phyloP scores from a whole-genome alignment of 208 protist species.

The Tritrichomonas foetus region DNA sequence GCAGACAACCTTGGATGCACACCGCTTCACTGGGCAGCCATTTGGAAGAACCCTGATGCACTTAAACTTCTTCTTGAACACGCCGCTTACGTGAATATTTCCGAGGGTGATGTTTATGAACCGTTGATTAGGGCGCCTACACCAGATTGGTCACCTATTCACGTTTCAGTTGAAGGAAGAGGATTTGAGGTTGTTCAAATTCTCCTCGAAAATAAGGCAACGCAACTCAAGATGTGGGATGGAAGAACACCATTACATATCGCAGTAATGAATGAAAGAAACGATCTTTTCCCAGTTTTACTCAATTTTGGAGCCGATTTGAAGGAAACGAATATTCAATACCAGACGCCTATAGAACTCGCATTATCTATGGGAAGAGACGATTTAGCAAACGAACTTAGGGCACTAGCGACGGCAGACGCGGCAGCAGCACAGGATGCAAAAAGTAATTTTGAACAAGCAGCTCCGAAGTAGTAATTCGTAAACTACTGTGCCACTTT shows the following conservation, averaged over 20 bases:
- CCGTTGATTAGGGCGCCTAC: background rate
- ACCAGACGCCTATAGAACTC: background rate
- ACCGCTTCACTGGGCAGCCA: background rate
- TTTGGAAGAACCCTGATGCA: background rate
- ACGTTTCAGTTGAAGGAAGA: background rate
- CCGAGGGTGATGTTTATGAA: background rate
- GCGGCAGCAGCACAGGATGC: background rate
- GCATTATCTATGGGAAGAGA: background rate
- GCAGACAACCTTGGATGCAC: background rate
- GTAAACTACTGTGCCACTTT: too few species aligned
- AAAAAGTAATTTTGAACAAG: too few species aligned
- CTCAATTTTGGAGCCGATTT: background rate
- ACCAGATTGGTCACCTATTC: background rate
- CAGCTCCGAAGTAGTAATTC: too few species aligned
- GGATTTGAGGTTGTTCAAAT: background rate
- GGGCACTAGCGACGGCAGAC: background rate
- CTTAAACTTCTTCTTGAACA: background rate
- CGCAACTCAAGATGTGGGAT: slow-evolving; percentile 13
- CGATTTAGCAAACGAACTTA: background rate
- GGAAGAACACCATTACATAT: slow-evolving; percentile 23
- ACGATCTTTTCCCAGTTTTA: background rate
- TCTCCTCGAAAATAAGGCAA: background rate
- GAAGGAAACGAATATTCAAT: background rate
- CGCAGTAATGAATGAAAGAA: background rate
- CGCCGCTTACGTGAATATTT: background rate